Evolutionary conservation across 1,139 yeast species (phyloP).

Genomic region (Candida sojae): DNA sequence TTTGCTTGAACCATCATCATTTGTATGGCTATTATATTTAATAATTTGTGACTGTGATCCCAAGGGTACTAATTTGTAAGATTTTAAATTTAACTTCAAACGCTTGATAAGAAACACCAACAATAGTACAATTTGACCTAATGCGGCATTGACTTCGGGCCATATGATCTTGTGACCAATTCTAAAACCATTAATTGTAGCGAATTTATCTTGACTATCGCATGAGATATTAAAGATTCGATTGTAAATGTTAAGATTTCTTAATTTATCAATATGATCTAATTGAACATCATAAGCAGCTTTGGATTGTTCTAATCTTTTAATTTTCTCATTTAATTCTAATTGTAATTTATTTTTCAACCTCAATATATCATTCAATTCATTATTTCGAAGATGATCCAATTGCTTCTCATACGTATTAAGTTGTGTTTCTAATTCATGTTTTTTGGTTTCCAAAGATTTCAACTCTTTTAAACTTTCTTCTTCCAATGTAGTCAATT

Average conservation of each 20-base stretch:
- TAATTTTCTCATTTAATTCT: conserved; percentile 47
- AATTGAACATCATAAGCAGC: conserved; percentile 63
- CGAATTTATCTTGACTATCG: conserved; percentile 67
- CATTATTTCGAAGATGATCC: conserved; percentile 32
- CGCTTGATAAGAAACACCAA: conserved; percentile 65
- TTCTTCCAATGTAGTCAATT: conserved; percentile 32
- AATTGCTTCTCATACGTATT: conserved; percentile 40
- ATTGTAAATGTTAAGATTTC: conserved; percentile 77
- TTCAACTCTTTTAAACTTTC: conserved; percentile 44
- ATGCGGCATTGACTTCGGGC: conserved; percentile 90
- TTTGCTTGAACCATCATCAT: conserved; percentile 22
- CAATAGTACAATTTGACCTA: conserved; percentile 80
- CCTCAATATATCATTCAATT: conserved; percentile 46
- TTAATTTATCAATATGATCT: conserved; percentile 64
- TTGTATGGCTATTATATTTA: conserved; percentile 31
- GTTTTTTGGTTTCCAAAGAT: conserved; percentile 43
- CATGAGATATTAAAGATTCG: conserved; percentile 81
- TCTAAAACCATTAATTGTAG: conserved; percentile 83
- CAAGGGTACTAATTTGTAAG: conserved; percentile 73
- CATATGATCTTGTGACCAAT: conserved; percentile 79
- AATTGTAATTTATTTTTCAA: conserved; percentile 55
- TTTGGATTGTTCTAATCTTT: conserved; percentile 61
- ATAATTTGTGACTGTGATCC: conserved; percentile 85
- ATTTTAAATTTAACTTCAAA: conserved; percentile 54
- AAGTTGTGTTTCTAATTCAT: conserved; percentile 41